phyloP scores from a whole-genome alignment of 208 protist genomes.

The Trichomonas tenax region DNA sequence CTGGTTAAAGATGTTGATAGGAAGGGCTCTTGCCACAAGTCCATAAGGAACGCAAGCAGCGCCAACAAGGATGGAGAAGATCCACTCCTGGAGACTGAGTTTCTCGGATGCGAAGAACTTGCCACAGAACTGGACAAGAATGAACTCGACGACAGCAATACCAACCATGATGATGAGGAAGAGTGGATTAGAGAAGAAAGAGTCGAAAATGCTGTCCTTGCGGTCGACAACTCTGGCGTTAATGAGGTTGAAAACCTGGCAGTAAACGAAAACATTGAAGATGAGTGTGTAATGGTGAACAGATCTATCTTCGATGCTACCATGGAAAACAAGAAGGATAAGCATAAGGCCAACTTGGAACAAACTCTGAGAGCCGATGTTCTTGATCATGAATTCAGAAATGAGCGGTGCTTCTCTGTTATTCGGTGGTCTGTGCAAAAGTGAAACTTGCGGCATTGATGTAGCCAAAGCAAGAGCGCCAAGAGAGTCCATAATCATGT shows the following conservation, averaged over 20 bases:
- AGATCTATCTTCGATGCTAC: background rate
- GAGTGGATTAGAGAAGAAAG: background rate
- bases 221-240: constrained; percentile 25
- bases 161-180: background rate
- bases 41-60: background rate
- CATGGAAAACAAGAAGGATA: constrained; percentile 41
- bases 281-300: constrained; percentile 28
- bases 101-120: background rate
- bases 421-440: constrained; percentile 27
- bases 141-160: background rate
- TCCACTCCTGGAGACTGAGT: background rate
- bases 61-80: background rate
- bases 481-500: constrained; percentile 29
- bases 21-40: background rate
- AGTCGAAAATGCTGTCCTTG: background rate
- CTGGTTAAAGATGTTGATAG: background rate
- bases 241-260: constrained; percentile 38
- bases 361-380: background rate
- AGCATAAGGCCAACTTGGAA: constrained; percentile 21
- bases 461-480: constrained; percentile 25
- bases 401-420: constrained; percentile 23
- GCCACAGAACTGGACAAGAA: background rate
- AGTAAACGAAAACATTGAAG: constrained; percentile 40
- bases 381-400: background rate
- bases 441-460: background rate